phyloP scores from a whole-genome alignment of 2,329 filamentous ascomycete species.

The Trichoderma cornu-damae region DNA sequence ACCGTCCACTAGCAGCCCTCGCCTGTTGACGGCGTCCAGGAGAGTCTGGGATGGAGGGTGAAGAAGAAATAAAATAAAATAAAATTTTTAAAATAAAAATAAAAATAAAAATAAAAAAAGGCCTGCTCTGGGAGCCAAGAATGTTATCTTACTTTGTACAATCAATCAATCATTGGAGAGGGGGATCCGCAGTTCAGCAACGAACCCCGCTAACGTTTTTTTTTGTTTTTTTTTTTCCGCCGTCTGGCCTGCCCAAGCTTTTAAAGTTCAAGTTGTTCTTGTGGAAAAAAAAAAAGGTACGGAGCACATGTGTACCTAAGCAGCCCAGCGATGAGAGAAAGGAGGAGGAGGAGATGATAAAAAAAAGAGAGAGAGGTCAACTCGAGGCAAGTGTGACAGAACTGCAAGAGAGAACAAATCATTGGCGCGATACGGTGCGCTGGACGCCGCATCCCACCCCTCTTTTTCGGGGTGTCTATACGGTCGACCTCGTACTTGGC shows the following conservation, averaged over 20 bases:
- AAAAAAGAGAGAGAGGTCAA: neutral
- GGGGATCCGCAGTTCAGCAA: conserved; percentile 13
- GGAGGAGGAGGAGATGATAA: neutral
- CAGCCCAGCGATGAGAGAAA: neutral
- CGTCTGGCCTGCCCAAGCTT: conserved; percentile 12
- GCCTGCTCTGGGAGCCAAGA: neutral
- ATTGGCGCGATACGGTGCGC: neutral
- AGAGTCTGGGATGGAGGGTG: too few relatives aligned
- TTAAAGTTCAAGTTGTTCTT: too few relatives aligned
- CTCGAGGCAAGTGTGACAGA: neutral
- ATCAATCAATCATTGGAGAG: too few relatives aligned
- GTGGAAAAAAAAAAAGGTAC: too few relatives aligned
- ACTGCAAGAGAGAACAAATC: neutral
- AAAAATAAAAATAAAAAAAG: neutral
- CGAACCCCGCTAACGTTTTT: conserved; percentile 13
- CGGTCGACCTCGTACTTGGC: neutral
- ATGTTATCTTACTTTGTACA: neutral
- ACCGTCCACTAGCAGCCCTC: neutral
- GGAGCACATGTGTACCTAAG: neutral
- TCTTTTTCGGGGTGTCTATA: neutral
- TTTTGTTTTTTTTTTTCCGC: neutral
- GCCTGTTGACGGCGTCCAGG: neutral
- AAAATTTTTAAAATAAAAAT: too few relatives aligned
- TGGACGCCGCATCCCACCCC: neutral
- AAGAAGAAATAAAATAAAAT: too few relatives aligned